Base-by-base conservation (phyloP, 2,329 filamentous ascomycete species). In the Cladosporium austrohemisphaericum region DNA sequence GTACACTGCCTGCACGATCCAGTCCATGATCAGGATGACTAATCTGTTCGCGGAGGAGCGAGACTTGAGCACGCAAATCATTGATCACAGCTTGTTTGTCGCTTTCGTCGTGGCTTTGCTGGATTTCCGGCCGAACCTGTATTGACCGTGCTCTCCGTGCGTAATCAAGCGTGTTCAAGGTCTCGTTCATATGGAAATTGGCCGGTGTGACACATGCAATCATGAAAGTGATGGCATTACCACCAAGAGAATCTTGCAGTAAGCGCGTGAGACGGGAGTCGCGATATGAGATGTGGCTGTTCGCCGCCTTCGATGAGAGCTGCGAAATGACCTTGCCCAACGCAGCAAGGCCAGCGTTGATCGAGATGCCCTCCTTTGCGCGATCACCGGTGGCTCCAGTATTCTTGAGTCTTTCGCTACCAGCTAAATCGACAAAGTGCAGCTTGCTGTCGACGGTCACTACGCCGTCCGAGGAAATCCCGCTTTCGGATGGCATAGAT, bases 221-320 rank as follows among this genome's bases (percentile, higher is more conserved):
- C 93, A 98, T 97, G 72, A 97, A 98, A 1, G 93, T 98, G 65
- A 96, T 95, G 28, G 93, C 93, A 65, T 95, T 97, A 4, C 93
- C 93, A 50, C 93, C 93, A 4, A 98, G 77, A 0, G 93, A 98
- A 69, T 98, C 93, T 74, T 98, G 93, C 14, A 98, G 80, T 19
- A 98, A 77, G 52, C 93, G 85, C 9, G 93, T 98, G 59, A 98
- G 82, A 66, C 90, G 91, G n/a, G 93, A 97, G 71, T 98, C 93
- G 56, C 93, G 88, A 67, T 98, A 98, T 2, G 93, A 98, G 50
- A 98, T 91, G 69, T 97, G 90, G 4, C 89, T 85, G 40, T 89
- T 90, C 36, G 86, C 74, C 57, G 90, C 84, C 52, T 91, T 86
- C 14, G 91, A 95, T 1, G 93, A 98, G 33, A 98, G 78, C 70